Base-by-base conservation (phyloP, 148 eudicot species). In the Heliamphora exappendiculata region DNA sequence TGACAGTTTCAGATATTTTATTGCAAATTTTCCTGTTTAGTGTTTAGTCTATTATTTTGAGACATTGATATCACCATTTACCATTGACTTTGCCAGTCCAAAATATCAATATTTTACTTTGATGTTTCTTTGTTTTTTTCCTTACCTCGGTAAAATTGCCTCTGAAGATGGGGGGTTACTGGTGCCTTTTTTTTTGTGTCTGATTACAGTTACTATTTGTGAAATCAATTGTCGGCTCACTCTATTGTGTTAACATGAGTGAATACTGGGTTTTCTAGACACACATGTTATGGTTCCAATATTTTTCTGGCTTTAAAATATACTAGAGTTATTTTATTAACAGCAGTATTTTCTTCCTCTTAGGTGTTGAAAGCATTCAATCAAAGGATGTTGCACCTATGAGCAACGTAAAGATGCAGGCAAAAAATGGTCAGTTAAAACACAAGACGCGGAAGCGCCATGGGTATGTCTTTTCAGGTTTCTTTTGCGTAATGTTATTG, bases 361-460 rank as follows among this genome's bases (percentile, higher is more conserved):
- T 79, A 88, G 97, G 91, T 45, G 76, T 51, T 49, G 97, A 91
- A 75, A 77, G 80, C 85, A 77, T 20, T 83, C 81, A 80, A 65
- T 58, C 63, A 63, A 90, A 86, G 67, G 97, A 87, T 65, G 84
- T 78, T 53, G 75, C 87, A 77, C 82, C 89, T 75, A 78, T 88
- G 42, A 80, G 86, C 83, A 84, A 85, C 72, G 90, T 83, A 42
- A 92, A 87, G 82, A 72, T 63, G 45, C 80, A 83, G 71, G 77
- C 12, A 36, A 81, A 83, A 51, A 68, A 86, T 67, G 76, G 81
- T 75, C 76, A 73, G 8, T 75, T 29, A 50, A 94, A 78, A 73
- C 78, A 73, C 24, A 88, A 86, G 75, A 79, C 76, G 53, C 85
- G 88, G 70, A 95, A 91, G 73, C 82, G 80, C 33, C 86, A 81